Evolutionary conservation across 179 eudicot genomes (phyloP).

Genomic region (Carnegiea gigantea): DNA sequence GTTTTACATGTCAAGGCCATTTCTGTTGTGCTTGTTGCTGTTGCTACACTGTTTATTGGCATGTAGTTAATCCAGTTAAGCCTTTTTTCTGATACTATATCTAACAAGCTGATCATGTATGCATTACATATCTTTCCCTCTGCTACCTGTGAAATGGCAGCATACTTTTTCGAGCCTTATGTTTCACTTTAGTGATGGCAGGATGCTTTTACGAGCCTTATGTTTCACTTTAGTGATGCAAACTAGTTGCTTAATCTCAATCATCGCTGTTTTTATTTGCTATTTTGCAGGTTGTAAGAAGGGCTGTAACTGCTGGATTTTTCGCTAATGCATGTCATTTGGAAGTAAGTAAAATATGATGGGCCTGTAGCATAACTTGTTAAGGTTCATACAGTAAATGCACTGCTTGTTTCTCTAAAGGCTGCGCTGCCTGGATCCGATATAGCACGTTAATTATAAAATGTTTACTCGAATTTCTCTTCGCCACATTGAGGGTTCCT

Average conservation of each 20-base stretch:
- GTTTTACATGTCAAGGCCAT: too few relatives aligned
- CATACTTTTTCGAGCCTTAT: not conserved
- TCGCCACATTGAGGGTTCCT: not conserved
- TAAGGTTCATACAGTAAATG: not conserved
- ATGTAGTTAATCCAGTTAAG: too few relatives aligned
- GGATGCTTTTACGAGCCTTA: not conserved
- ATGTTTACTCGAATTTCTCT: not conserved
- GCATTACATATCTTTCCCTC: not conserved
- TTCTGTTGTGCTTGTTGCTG: not conserved
- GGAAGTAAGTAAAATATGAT: constrained; percentile 55
- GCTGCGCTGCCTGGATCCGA: not conserved
- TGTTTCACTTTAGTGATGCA: not conserved
- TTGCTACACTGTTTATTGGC: too few relatives aligned
- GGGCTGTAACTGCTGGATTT: constrained; percentile 89
- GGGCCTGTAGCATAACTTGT: not conserved
- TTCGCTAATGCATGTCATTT: constrained; percentile 90
- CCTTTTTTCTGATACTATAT: constrained; percentile 1
- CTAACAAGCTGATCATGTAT: not conserved
- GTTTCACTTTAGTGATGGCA: not conserved
- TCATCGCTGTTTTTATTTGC: not conserved
- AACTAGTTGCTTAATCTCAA: not conserved
- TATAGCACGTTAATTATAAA: not conserved
- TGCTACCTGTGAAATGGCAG: not conserved
- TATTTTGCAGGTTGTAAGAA: constrained; percentile 67
- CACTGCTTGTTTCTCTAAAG: not conserved